These are phyloP conservation scores for Paecilomyces sp. DNA, from an alignment of 2,329 filamentous ascomycete genomes.

Conservation along the genomic window DNA sequence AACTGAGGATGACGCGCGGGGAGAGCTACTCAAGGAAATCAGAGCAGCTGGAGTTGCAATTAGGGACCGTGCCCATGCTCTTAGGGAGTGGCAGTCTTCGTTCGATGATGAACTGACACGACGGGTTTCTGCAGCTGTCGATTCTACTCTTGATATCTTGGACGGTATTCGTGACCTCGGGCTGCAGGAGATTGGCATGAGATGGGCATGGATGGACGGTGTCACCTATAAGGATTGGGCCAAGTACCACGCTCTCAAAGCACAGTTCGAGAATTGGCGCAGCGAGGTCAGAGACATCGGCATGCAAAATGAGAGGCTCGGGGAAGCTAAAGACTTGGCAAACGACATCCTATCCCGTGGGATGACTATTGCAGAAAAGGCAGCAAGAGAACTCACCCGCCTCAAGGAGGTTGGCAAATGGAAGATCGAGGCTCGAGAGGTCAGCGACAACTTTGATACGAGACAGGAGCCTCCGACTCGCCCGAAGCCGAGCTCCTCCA, in stretches of 20 bases:
- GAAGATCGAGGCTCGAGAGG: slow-evolving; percentile 72
- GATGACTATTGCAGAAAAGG: slow-evolving; percentile 71
- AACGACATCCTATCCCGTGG: slow-evolving; percentile 67
- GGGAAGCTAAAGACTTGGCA: slow-evolving; percentile 59
- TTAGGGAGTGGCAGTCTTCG: slow-evolving; percentile 67
- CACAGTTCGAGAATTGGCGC: slow-evolving; percentile 77
- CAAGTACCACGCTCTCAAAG: slow-evolving; percentile 84
- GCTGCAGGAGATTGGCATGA: slow-evolving; percentile 84
- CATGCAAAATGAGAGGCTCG: slow-evolving; percentile 63
- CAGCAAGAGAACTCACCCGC: slow-evolving; percentile 70
- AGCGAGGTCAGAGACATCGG: slow-evolving; percentile 71
- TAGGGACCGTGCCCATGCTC: slow-evolving; percentile 67
- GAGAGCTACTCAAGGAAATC: slow-evolving; percentile 49
- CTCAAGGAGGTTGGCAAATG: slow-evolving; percentile 78
- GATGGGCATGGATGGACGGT: slow-evolving; percentile 91
- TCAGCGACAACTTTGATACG: slow-evolving; percentile 70
- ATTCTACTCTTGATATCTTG: slow-evolving; percentile 74
- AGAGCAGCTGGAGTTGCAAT: slow-evolving; percentile 64
- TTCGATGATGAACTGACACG: slow-evolving; percentile 64
- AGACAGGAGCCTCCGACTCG: slow-evolving; percentile 39
- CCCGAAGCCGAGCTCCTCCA: slow-evolving; percentile 17
- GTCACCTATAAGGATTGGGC: slow-evolving; percentile 97
- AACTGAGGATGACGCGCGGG: slow-evolving; percentile 45
- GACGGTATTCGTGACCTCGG: slow-evolving; percentile 77
- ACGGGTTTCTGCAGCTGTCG: slow-evolving; percentile 64